phyloP scores from a whole-genome alignment of 225 moss, liverwort and hornwort genomes.

The Bryoerythrophyllum caledonicum region DNA sequence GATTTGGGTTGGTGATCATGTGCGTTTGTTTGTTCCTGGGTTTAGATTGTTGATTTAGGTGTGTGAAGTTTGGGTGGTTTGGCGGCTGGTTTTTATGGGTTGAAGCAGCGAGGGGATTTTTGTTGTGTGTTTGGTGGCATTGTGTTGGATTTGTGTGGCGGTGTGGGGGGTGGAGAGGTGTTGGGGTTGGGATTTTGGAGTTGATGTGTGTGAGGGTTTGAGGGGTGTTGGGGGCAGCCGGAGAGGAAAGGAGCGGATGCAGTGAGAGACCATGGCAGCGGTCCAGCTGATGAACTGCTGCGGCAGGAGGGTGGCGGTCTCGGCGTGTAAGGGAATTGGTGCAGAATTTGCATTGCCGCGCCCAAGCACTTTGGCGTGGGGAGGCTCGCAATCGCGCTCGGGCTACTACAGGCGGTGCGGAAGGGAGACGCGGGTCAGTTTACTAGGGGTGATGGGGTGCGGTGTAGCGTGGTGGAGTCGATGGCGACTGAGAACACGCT shows the following conservation, averaged over 20 bases:
- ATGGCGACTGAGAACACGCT: conserved; percentile 31
- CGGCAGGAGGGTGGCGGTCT: conserved; percentile 24
- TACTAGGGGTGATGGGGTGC: conserved; percentile 9
- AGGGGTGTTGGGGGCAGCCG: conserved; percentile 11
- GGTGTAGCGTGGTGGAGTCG: conserved; percentile 45
- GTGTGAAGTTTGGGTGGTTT: not conserved
- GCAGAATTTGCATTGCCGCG: not conserved
- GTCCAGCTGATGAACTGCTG: conserved; percentile 49
- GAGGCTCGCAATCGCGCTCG: conserved; percentile 13
- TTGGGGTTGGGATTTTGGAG: not conserved
- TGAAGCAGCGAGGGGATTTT: not conserved
- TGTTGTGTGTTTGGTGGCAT: conserved; percentile 3
- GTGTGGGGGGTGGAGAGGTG: not conserved
- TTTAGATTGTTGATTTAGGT: not conserved
- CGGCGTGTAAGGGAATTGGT: conserved; percentile 25
- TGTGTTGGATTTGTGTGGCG: not conserved
- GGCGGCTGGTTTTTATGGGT: not conserved
- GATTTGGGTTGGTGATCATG: not conserved
- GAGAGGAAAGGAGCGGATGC: conserved; percentile 26
- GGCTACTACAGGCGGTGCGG: not conserved
- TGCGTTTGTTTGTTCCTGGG: not conserved
- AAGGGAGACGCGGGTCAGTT: not conserved
- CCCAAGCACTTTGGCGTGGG: not conserved
- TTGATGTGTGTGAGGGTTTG: not conserved
- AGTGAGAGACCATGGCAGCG: conserved; percentile 40